These are phyloP conservation scores for Coelastrella sp. DNA, from an alignment of 139 green algal genomes.

Conservation along the genomic window DNA sequence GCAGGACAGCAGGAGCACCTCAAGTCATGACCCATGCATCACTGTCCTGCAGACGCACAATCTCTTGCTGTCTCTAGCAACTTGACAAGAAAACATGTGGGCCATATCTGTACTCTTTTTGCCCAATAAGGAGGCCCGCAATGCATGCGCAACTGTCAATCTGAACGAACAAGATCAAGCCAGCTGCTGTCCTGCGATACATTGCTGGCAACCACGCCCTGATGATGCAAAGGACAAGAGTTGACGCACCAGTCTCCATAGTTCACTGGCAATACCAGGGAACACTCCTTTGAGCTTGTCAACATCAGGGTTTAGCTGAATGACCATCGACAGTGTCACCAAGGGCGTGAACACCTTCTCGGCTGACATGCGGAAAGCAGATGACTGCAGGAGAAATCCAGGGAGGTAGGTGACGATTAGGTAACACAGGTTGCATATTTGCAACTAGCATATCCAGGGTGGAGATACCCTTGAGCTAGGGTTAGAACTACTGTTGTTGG, in stretches of 20 bases:
- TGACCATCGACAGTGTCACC: constrained; percentile 43
- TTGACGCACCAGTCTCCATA: background rate
- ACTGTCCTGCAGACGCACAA: background rate
- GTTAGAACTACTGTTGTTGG: too few relatives aligned
- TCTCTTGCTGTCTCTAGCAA: too few relatives aligned
- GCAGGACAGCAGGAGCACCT: background rate
- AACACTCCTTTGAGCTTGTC: constrained; percentile 2
- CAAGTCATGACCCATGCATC: background rate
- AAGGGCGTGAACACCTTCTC: constrained; percentile 46
- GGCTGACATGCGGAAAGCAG: constrained; percentile 42
- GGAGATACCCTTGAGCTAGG: background rate
- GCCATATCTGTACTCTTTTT: too few relatives aligned
- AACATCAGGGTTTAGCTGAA: constrained; percentile 32
- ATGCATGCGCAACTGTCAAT: too few relatives aligned
- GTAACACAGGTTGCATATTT: background rate
- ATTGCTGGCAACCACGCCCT: background rate
- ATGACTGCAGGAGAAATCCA: background rate
- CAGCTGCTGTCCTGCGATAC: background rate
- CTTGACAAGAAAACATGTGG: too few relatives aligned
- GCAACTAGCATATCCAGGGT: background rate
- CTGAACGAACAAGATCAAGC: too few relatives aligned
- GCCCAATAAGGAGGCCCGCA: too few relatives aligned
- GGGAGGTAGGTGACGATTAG: background rate
- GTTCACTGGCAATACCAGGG: constrained; percentile 1
- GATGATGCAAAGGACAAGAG: background rate